Base-by-base conservation (phyloP, 2,329 filamentous ascomycete genomes). In the Tolypocladium inflatum region DNA sequence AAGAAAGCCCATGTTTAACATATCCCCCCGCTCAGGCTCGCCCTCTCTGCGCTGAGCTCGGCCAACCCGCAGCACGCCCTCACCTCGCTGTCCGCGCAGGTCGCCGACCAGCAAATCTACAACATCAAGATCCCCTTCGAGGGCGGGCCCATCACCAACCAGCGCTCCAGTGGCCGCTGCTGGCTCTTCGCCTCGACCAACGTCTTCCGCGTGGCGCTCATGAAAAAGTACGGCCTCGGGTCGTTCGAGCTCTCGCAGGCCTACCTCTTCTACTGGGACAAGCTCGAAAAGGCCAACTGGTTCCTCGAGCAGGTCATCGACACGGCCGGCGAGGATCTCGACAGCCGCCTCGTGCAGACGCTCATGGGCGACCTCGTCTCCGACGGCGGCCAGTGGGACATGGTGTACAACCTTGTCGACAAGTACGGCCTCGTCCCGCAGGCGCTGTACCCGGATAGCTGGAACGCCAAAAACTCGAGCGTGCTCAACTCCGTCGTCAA, bases 171-270 rank as follows among this genome's bases (percentile, higher is more conserved):
- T 2, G 91, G 91, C 9, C 81, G 91, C 62, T 96, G 91, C 78
- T 96, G 91, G 91, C 83, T 96, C 62, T 96, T 96, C 65, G 91
- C 91, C 1, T 85, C 89, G 5, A 94, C 90, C n/a, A 96, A 96
- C 65, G 86, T 95, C 58, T 94, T 96, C 74, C 87, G 91, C 35
- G 82, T 96, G n/a, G 88, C 90, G 1, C 78, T 96, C 53, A 93
- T 94, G 87, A 88, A 89, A 73, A 87, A 87, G 66, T 89, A 95
- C 72, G 83, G 85, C 62, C 81, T 96, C 23, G 82, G 86, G 53
- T 78, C 82, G 56, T 95, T 96, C 66, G 89, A 96, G 77, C 79
- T 96, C n/a, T 91, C 87, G 37, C 91, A 96, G 73, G 80, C 87
- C 1, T 95, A 95, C 67, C 80, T 96, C 4, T 96, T 93, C 76